Percentiles rank a stretch among this genome's conserved stretches.
These are phyloP conservation scores for Eutypa lata DNA, from an alignment of 2,329 filamentous ascomycete genomes.

Conservation along the genomic window DNA sequence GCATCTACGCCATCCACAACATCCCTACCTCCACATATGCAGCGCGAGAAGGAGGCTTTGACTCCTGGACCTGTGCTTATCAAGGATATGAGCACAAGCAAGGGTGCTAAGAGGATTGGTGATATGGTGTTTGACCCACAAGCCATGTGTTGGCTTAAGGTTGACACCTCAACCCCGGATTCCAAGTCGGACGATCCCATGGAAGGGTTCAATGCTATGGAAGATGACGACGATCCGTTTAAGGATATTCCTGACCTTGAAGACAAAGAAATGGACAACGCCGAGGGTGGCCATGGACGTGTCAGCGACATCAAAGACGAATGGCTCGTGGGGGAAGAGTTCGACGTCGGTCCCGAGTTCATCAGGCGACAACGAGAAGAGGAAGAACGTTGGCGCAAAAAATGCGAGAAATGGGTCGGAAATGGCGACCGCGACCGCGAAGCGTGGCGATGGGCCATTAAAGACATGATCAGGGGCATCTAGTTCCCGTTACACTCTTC, in stretches of 20 bases:
- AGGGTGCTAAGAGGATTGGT: conserved; percentile 90
- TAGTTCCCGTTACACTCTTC: conserved; percentile 2
- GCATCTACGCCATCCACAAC: conserved; percentile 51
- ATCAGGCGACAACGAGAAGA: conserved; percentile 85
- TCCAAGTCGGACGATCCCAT: conserved; percentile 53
- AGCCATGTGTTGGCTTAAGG: conserved; percentile 96
- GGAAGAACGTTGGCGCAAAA: conserved; percentile 85
- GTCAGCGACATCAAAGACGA: conserved; percentile 67
- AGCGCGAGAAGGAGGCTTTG: conserved; percentile 54
- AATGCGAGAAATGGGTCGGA: conserved; percentile 81
- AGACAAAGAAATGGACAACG: conserved; percentile 55
- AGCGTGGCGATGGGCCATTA: conserved; percentile 75
- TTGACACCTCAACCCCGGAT: conserved; percentile 49
- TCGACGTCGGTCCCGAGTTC: conserved; percentile 95
- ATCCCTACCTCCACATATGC: conserved; percentile 38
- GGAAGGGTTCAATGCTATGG: conserved; percentile 65
- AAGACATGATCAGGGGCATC: conserved; percentile 50
- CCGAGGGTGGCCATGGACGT: conserved; percentile 47
- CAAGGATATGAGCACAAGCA: conserved; percentile 79
- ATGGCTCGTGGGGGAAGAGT: conserved; percentile 90
- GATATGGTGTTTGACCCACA: conserved; percentile 98
- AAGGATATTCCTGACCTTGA: conserved; percentile 92
- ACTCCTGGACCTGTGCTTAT: conserved; percentile 77
- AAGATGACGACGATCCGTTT: conserved; percentile 88
- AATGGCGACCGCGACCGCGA: conserved; percentile 53